Evolutionary conservation across 1,284 basidiomycete species (phyloP).

Genomic region (Xerocomus minutiporus): DNA sequence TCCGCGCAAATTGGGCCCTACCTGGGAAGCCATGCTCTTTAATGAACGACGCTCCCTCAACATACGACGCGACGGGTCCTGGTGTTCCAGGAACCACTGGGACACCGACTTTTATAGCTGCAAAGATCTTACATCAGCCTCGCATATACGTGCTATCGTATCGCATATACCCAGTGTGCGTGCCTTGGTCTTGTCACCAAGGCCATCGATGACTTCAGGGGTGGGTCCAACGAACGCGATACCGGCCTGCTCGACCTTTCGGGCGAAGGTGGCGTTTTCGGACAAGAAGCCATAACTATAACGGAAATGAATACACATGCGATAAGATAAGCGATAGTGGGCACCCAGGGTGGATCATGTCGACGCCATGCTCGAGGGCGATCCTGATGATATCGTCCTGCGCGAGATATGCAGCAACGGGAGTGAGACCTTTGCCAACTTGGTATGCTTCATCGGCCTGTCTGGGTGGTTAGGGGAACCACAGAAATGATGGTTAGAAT

Average conservation of each 20-base stretch:
- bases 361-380: constrained; percentile 94
- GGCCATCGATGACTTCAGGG: constrained; percentile 94
- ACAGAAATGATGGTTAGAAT: not conserved
- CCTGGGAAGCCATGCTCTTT: constrained; percentile 95
- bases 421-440: constrained; percentile 93
- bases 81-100: constrained; percentile 98
- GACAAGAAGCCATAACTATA: constrained; percentile 93
- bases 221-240: constrained; percentile 96
- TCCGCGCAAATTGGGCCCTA: constrained; percentile 26
- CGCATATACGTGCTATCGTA: not conserved
- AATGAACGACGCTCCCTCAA: constrained; percentile 85
- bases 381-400: constrained; percentile 97
- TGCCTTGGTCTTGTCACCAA: constrained; percentile 99
- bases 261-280: constrained; percentile 94
- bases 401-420: constrained; percentile 94
- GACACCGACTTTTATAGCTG: constrained; percentile 84
- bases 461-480: constrained; percentile 42
- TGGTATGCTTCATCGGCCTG: constrained; percentile 98
- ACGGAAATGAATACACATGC: constrained; percentile 5
- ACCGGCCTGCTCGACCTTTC: constrained; percentile 95
- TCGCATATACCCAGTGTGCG: constrained; percentile 65
- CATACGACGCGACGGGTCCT: constrained; percentile 82
- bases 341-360: constrained; percentile 99
- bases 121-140: constrained; percentile 9
- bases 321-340: constrained; percentile 2